Conservation (phyloP, 2,329 filamentous ascomycete genomes). For the Neocucurbitaria cava region DNA sequence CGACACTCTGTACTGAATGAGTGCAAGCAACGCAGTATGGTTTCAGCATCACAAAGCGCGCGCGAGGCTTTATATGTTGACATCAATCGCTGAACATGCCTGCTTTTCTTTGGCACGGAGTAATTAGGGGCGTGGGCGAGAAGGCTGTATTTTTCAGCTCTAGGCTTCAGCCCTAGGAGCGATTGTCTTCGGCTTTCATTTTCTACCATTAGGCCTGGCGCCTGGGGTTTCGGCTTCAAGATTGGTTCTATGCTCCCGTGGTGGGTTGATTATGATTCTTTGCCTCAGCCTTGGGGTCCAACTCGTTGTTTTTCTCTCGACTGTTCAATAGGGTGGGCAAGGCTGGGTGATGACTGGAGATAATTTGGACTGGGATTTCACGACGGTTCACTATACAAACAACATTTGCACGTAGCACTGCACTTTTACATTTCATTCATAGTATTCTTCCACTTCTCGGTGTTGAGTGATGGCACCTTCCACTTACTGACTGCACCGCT, state of each 20-base stretch:
- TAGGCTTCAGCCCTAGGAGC: not conserved
- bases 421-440: not conserved
- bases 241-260: not conserved
- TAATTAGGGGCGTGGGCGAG: not conserved
- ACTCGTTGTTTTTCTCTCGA: not conserved
- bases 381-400: not conserved
- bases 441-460: not conserved
- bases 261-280: not conserved
- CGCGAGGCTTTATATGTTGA: not conserved
- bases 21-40: not conserved
- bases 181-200: not conserved
- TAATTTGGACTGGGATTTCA: not conserved
- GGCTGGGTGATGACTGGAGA: not conserved
- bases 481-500: not conserved
- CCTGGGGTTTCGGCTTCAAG: not conserved
- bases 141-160: slow-evolving; percentile 4
- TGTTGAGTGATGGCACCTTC: not conserved
- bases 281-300: slow-evolving; percentile 1
- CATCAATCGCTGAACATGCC: not conserved
- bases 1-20: not conserved
- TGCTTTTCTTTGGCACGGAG: not conserved
- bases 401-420: not conserved
- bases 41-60: not conserved
- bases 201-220: not conserved
- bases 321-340: not conserved